These are phyloP conservation scores for Cephaloascus fragrans DNA, from an alignment of 805 yeast genomes.

Conservation along the genomic window DNA sequence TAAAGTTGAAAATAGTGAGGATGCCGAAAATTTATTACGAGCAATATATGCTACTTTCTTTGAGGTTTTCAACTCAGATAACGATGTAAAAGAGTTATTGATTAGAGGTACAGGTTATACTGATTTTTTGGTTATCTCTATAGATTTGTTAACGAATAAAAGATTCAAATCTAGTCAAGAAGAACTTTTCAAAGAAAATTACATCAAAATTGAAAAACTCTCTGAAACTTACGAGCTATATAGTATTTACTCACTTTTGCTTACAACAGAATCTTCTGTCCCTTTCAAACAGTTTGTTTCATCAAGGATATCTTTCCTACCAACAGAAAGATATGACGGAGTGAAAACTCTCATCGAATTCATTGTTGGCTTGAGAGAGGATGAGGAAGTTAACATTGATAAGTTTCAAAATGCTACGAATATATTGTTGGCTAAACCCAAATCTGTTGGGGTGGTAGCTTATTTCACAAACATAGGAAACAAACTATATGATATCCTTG, in stretches of 20 bases:
- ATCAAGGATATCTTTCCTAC: conserved; percentile 40
- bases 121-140: conserved; percentile 41
- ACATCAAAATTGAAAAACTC: conserved; percentile 17
- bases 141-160: conserved; percentile 31
- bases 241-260: conserved; percentile 46
- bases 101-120: conserved; percentile 60
- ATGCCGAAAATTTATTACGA: conserved; percentile 12
- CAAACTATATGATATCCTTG: conserved; percentile 54
- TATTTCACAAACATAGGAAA: conserved; percentile 52
- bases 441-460: conserved; percentile 25
- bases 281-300: conserved; percentile 40
- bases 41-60: conserved; percentile 20
- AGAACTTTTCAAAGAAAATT: conserved; percentile 8
- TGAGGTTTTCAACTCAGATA: conserved; percentile 23
- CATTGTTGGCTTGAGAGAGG: conserved; percentile 65
- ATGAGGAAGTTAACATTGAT: conserved; percentile 56
- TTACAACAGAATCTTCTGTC: conserved; percentile 37
- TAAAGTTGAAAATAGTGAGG: conserved; percentile 9
- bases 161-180: conserved; percentile 5
- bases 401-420: conserved; percentile 60
- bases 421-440: conserved; percentile 57
- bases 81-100: conserved; percentile 44
- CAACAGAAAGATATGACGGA: conserved; percentile 57
- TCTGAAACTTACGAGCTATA: conserved; percentile 65
- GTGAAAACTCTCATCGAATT: conserved; percentile 68